Evolutionary conservation across 2,329 filamentous ascomycete genomes (phyloP).

Genomic region (Aplosporella prunicola): DNA sequence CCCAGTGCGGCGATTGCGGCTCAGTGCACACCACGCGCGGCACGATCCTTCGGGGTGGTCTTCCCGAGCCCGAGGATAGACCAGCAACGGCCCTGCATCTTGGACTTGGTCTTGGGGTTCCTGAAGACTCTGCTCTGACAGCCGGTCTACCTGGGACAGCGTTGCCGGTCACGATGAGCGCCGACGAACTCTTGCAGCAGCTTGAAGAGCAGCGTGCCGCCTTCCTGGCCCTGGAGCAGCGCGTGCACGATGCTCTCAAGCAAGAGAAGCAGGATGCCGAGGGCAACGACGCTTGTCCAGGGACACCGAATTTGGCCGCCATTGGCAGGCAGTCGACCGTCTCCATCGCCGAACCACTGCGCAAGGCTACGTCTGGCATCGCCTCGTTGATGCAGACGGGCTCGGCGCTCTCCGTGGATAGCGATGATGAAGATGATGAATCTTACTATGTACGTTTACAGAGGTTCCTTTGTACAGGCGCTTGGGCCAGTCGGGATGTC

Average conservation of each 20-base stretch:
- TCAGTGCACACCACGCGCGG: conserved; percentile 5
- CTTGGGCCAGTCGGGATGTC: conserved; percentile 6
- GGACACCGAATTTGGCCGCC: too few relatives aligned
- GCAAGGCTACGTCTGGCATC: conserved; percentile 4
- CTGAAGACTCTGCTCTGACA: conserved; percentile 4
- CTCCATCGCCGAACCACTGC: conserved; percentile 7
- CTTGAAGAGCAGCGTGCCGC: conserved; percentile 9
- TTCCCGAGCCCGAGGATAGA: conserved; percentile 8
- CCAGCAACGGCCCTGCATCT: too few relatives aligned
- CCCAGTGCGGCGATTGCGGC: conserved; percentile 1
- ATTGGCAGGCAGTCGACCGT: conserved; percentile 7
- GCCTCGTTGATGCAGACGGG: conserved; percentile 15
- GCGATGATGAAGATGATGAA: conserved; percentile 27
- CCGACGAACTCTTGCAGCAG: conserved; percentile 9
- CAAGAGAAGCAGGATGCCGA: conserved; percentile 2
- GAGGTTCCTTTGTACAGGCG: too few relatives aligned
- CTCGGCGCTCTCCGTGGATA: conserved; percentile 27
- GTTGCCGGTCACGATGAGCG: conserved; percentile 6
- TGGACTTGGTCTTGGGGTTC: conserved; percentile 4
- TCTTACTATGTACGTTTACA: conserved; percentile 21
- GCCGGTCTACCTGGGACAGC: neutral
- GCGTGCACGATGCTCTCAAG: conserved; percentile 8
- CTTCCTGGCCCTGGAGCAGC: conserved; percentile 10
- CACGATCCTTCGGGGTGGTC: conserved; percentile 1
- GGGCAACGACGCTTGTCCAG: too few relatives aligned